A percentile compares a stretch with the other conserved stretches of the same genome.
Evolutionary conservation across 805 yeast species (phyloP).

Genomic region (Novakomyces olei): DNA sequence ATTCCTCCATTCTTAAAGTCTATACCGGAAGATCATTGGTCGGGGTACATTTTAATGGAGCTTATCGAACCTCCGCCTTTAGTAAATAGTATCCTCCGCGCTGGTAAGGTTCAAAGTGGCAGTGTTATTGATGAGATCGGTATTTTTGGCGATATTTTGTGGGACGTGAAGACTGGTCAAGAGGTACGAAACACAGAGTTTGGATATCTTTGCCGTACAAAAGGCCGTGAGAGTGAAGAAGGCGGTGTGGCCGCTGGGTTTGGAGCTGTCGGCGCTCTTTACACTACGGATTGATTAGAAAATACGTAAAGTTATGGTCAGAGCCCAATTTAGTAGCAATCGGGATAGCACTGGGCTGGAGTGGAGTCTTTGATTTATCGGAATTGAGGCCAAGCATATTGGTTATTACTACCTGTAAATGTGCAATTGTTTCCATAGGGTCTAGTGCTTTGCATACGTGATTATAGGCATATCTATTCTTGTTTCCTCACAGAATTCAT

Average conservation of each 20-base stretch:
- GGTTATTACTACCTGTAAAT: no score
- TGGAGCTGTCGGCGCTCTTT: no score
- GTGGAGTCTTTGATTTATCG: no score
- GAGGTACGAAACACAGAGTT: slow-evolving; percentile 32
- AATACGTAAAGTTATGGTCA: no score
- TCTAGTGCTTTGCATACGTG: no score
- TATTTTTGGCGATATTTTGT: slow-evolving; percentile 60
- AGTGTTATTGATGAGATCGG: slow-evolving; percentile 81
- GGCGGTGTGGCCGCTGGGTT: slow-evolving; percentile 99
- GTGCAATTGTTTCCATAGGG: no score
- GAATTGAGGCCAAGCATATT: no score
- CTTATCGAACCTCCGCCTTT: slow-evolving; percentile 56
- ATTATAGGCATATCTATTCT: no score
- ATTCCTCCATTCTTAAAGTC: slow-evolving; percentile 50
- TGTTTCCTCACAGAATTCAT: no score
- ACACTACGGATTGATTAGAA: no score
- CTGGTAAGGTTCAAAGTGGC: slow-evolving; percentile 39
- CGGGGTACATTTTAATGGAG: slow-evolving; percentile 84
- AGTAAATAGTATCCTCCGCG: slow-evolving; percentile 48
- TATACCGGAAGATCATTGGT: slow-evolving; percentile 54
- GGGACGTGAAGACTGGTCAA: slow-evolving; percentile 37
- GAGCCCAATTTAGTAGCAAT: no score
- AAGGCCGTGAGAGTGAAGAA: slow-evolving; percentile 69
- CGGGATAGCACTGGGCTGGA: no score
- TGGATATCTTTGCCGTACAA: slow-evolving; percentile 77